Conservation (phyloP, 1,284 basidiomycete species). For the Trametes hirsuta region DNA sequence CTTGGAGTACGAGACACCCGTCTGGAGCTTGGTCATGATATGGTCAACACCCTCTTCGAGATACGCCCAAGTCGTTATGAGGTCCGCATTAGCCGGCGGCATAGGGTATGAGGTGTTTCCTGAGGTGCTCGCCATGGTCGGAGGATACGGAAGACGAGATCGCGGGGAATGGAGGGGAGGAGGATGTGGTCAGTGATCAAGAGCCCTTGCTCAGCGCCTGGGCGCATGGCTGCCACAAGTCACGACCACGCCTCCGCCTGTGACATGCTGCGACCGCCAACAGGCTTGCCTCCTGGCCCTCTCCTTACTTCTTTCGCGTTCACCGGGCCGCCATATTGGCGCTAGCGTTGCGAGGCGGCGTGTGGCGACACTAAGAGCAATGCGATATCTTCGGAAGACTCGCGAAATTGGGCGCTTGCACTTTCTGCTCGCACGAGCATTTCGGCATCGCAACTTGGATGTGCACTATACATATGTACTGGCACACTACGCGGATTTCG, state of each 20-base stretch:
- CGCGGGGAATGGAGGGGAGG: constrained; percentile 5
- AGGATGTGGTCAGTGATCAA: constrained; percentile 24
- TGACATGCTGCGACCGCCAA: constrained; percentile 2
- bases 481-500: too few species aligned
- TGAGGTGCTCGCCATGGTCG: constrained; percentile 31
- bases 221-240: constrained; percentile 21
- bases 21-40: constrained; percentile 89
- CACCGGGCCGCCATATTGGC: background rate
- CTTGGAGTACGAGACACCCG: constrained; percentile 89
- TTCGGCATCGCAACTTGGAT: too few species aligned
- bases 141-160: background rate
- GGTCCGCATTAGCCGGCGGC: constrained; percentile 69
- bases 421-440: too few species aligned
- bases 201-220: constrained; percentile 21
- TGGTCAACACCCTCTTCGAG: constrained; percentile 90
- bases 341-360: too few species aligned
- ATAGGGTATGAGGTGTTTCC: constrained; percentile 41
- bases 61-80: constrained; percentile 88
- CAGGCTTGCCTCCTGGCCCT: background rate
- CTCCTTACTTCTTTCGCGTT: background rate
- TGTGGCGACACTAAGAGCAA: too few species aligned
- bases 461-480: too few species aligned
- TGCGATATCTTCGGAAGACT: too few species aligned
- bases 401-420: too few species aligned
- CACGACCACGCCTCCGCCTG: constrained; percentile 10